Conservation (phyloP, 352 stramenopile genomes). For the Phytopythium chamaehyphon region DNA sequence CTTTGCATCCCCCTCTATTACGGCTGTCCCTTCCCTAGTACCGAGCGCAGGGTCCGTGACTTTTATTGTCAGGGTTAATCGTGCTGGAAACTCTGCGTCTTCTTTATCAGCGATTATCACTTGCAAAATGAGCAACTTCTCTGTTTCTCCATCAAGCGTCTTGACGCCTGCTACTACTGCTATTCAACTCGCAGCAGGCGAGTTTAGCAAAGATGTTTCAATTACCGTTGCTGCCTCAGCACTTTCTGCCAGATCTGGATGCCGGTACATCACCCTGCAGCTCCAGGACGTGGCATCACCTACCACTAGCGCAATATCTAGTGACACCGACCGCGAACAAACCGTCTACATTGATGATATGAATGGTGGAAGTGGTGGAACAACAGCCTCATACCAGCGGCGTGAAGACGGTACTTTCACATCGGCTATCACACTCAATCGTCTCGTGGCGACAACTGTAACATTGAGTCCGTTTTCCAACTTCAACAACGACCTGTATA, state of each 20-base stretch:
- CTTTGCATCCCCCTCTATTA: conserved; percentile 28
- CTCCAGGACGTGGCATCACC: conserved; percentile 19
- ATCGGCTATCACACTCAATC: conserved; percentile 28
- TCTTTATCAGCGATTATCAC: conserved; percentile 13
- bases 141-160: conserved; percentile 10
- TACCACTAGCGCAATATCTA: conserved; percentile 16
- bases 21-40: conserved; percentile 14
- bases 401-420: conserved; percentile 10
- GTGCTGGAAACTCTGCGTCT: conserved; percentile 19
- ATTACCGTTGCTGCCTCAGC: conserved; percentile 18
- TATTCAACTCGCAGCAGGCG: conserved; percentile 21
- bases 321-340: conserved; percentile 24
- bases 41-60: conserved; percentile 6
- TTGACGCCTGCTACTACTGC: conserved; percentile 6
- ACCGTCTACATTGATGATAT: conserved; percentile 50
- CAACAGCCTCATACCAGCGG: conserved; percentile 16
- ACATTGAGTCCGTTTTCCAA: conserved; percentile 20
- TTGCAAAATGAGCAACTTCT: conserved; percentile 33
- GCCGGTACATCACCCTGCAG: conserved; percentile 29
- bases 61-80: conserved; percentile 27
- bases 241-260: conserved; percentile 25
- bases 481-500: conserved; percentile 11
- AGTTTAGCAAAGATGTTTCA: conserved; percentile 14
- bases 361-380: conserved; percentile 24
- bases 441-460: conserved; percentile 22